These are phyloP conservation scores for Rhynchospora pubera DNA, from an alignment of 176 grass and related monocot species.

Conservation along the genomic window DNA sequence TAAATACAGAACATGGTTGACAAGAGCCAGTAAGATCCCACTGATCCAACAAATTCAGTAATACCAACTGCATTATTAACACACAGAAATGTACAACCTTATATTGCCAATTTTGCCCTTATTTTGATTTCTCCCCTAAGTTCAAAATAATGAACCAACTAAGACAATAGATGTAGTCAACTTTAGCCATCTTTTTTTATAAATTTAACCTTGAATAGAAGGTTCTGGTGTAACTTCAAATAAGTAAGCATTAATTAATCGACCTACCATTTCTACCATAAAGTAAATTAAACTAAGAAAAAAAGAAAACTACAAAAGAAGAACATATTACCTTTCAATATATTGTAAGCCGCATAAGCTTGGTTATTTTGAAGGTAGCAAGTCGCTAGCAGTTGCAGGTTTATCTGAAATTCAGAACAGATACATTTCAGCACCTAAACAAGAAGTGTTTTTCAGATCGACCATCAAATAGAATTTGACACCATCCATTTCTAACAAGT, in stretches of 20 bases:
- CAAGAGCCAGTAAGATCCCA: background rate
- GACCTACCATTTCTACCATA: background rate
- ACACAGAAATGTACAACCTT: background rate
- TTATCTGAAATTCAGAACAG: conserved; percentile 42
- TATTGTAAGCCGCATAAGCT: conserved; percentile 76
- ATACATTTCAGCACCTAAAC: background rate
- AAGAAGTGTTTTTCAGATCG: background rate
- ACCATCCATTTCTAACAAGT: background rate
- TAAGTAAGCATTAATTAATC: background rate
- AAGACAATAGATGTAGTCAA: background rate
- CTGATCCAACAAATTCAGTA: background rate
- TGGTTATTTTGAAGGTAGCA: conserved; percentile 94
- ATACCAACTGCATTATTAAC: background rate
- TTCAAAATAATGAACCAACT: background rate
- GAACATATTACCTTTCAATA: conserved; percentile 76
- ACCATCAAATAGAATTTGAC: background rate
- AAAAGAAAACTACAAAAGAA: conserved; percentile 17
- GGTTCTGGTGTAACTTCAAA: background rate
- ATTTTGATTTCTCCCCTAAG: background rate
- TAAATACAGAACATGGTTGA: background rate
- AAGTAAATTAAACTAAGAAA: background rate
- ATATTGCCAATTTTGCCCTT: background rate
- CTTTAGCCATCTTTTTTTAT: background rate
- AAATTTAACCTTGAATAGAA: background rate
- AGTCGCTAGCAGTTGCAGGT: conserved; percentile 81